phyloP scores from a whole-genome alignment of 257 asterid species.

The Ligustrum vulgare region DNA sequence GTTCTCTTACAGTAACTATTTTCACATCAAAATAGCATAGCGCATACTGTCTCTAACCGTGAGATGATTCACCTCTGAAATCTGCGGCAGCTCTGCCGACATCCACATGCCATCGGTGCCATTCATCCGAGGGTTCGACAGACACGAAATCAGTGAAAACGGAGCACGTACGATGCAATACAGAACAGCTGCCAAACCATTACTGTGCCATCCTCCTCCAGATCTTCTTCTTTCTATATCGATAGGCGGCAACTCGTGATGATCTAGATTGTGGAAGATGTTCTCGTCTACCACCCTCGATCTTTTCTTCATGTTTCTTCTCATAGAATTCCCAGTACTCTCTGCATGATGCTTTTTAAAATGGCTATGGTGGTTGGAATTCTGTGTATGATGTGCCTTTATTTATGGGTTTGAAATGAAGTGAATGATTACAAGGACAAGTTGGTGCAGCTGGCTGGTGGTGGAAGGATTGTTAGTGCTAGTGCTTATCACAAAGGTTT shows the following conservation, averaged over 20 bases:
- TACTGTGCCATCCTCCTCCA: slow-evolving; percentile 18
- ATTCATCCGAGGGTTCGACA: slow-evolving; percentile 32
- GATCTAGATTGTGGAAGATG: neutral
- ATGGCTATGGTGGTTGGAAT: neutral
- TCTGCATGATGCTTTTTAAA: slow-evolving; percentile 16
- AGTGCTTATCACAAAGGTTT: slow-evolving; percentile 21
- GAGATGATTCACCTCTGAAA: slow-evolving; percentile 50
- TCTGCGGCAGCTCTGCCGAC: slow-evolving; percentile 43
- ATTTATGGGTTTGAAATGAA: slow-evolving; percentile 9
- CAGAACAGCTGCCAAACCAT: slow-evolving; percentile 29
- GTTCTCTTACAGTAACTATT: neutral
- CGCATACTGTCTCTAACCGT: slow-evolving; percentile 52
- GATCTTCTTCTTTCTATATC: slow-evolving; percentile 4
- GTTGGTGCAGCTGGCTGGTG: slow-evolving; percentile 11
- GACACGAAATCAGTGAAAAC: slow-evolving; percentile 34
- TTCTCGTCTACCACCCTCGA: slow-evolving; percentile 48
- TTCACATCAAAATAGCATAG: slow-evolving; percentile 53
- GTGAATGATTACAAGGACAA: slow-evolving; percentile 9
- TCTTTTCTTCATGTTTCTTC: slow-evolving; percentile 35
- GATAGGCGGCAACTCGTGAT: neutral
- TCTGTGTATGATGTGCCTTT: neutral
- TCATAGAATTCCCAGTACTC: slow-evolving; percentile 25
- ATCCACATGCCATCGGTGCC: slow-evolving; percentile 48
- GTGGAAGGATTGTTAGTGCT: slow-evolving; percentile 21
- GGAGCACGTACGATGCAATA: slow-evolving; percentile 35